Percentiles rank a stretch among this genome's conserved stretches.
These are phyloP conservation scores for Psilocybe tampanensis DNA, from an alignment of 768 basidiomycete genomes.

Conservation along the genomic window DNA sequence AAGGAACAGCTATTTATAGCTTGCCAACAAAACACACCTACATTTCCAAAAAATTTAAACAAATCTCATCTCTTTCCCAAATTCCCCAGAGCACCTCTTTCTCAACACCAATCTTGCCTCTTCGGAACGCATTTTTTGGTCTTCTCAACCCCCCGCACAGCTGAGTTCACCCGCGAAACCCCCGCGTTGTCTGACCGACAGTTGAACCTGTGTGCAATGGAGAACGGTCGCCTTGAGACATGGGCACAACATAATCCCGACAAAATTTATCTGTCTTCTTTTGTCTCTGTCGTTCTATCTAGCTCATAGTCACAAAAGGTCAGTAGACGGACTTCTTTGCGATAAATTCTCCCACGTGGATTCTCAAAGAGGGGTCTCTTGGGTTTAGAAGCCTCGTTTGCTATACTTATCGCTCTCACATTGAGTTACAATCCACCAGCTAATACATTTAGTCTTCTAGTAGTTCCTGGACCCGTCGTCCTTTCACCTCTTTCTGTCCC, in stretches of 20 bases:
- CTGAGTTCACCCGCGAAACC: too few species aligned
- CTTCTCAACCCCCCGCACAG: background rate
- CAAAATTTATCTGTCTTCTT: background rate
- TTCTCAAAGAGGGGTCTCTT: conserved; percentile 5
- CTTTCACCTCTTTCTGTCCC: too few species aligned
- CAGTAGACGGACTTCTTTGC: background rate
- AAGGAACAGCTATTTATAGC: conserved; percentile 13
- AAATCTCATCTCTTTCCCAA: background rate
- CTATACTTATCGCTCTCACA: conserved; percentile 3
- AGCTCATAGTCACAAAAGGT: background rate
- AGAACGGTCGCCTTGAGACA: too few species aligned
- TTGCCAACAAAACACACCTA: conserved; percentile 1
- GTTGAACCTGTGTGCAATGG: too few species aligned
- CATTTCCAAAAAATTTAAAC: background rate
- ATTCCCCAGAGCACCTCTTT: background rate
- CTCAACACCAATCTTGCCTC: background rate
- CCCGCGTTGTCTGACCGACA: background rate
- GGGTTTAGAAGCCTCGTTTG: conserved; percentile 5
- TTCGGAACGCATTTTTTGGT: background rate
- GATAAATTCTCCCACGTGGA: conserved; percentile 5
- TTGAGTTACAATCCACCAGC: conserved; percentile 2
- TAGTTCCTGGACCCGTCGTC: background rate
- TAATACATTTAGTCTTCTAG: background rate
- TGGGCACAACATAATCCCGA: background rate
- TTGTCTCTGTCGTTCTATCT: background rate